Percentiles rank a stretch among this genome's conserved stretches.
These are phyloP conservation scores for Sarcocystis neurona DNA, from an alignment of 169 alveolate genomes.

Conservation along the genomic window DNA sequence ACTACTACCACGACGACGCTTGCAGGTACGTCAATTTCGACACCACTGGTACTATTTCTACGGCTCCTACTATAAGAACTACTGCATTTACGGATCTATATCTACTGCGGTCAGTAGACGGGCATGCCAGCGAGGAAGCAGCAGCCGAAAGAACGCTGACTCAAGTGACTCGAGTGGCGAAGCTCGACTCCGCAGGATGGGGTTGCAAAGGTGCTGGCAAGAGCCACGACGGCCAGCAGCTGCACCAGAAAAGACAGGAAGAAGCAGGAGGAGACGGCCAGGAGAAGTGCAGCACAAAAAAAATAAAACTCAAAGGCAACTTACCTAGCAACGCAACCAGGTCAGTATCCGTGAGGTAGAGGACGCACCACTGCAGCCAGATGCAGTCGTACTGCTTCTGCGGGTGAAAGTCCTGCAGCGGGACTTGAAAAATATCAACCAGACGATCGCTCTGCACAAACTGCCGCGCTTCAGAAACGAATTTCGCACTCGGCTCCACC, in stretches of 20 bases:
- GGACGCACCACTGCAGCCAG: slow-evolving; percentile 80
- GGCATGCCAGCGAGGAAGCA: too few species aligned
- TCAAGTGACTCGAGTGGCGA: too few species aligned
- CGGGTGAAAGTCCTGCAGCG: slow-evolving; percentile 55
- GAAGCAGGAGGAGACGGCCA: neutral
- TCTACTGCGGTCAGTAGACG: too few species aligned
- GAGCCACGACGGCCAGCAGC: neutral
- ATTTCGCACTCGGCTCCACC: slow-evolving; percentile 74
- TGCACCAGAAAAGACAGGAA: neutral
- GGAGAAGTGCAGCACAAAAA: neutral
- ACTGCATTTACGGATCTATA: too few species aligned
- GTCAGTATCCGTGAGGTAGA: slow-evolving; percentile 79
- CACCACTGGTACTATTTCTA: too few species aligned
- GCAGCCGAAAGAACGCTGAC: too few species aligned
- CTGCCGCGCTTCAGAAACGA: slow-evolving; percentile 61
- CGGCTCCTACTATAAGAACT: too few species aligned
- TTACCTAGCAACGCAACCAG: slow-evolving; percentile 53
- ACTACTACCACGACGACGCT: too few species aligned
- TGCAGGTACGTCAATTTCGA: too few species aligned
- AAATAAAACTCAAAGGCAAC: neutral
- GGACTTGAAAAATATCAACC: slow-evolving; percentile 61
- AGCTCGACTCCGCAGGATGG: too few species aligned
- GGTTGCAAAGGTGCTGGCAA: too few species aligned
- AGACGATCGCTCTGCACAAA: slow-evolving; percentile 41
- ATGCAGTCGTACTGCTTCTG: slow-evolving; percentile 75